phyloP scores from a whole-genome alignment of 1,284 basidiomycete genomes.

The Leccinum insolens region DNA sequence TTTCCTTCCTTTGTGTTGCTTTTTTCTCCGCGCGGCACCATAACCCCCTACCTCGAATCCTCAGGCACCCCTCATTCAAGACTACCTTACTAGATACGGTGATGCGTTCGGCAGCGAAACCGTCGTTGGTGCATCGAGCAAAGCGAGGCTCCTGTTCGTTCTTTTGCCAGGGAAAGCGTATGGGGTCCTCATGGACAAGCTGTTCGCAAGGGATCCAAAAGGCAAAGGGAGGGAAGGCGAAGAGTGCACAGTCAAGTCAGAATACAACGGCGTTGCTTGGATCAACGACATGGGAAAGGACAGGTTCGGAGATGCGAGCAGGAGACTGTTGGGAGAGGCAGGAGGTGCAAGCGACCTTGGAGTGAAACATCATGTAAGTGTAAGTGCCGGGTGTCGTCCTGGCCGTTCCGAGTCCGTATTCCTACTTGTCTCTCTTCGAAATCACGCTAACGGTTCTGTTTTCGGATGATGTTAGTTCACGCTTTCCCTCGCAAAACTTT shows the following conservation, averaged over 20 bases:
- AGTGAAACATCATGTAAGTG: conserved; percentile 68
- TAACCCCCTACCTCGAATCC: conserved; percentile 69
- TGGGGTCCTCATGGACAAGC: conserved; percentile 65
- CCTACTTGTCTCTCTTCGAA: neutral
- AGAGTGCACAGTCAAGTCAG: conserved; percentile 13
- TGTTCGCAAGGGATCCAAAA: conserved; percentile 53
- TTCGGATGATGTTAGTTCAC: conserved; percentile 61
- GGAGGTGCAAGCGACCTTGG: conserved; percentile 59
- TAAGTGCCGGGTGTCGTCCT: neutral
- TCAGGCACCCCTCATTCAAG: conserved; percentile 58
- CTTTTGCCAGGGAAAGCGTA: conserved; percentile 31
- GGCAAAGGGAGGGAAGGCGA: conserved; percentile 31
- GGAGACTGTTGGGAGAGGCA: conserved; percentile 66
- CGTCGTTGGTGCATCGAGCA: conserved; percentile 88
- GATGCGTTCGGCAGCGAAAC: conserved; percentile 87
- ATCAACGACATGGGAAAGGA: conserved; percentile 83
- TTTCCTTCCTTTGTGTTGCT: conserved; percentile 74
- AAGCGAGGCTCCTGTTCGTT: conserved; percentile 45
- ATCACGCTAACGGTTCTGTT: conserved; percentile 8
- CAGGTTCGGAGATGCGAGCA: conserved; percentile 67
- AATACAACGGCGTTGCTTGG: conserved; percentile 77
- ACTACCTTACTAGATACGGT: conserved; percentile 81
- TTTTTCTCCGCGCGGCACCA: conserved; percentile 66
- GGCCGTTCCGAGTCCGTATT: neutral
- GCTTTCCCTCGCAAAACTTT: conserved; percentile 89